Percentiles rank a stretch among this genome's conserved stretches.
Evolutionary conservation across 495 filamentous ascomycete species (phyloP).

Genomic region (Choiromyces venosus): DNA sequence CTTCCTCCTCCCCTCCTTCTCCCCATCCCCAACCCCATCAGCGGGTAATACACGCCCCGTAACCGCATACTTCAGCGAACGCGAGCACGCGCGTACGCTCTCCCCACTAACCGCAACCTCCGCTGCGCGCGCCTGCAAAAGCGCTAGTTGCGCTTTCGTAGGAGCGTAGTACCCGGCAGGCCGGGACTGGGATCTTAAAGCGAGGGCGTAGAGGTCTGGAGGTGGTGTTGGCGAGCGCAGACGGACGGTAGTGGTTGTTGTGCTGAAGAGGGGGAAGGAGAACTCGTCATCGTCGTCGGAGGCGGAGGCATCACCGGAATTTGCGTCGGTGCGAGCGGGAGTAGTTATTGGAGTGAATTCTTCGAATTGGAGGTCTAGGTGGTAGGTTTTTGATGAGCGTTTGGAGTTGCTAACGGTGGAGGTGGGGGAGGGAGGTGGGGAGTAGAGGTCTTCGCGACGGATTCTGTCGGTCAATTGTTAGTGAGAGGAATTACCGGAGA

Average conservation of each 20-base stretch:
- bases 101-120: slow-evolving; percentile 3
- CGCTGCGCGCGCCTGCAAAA: not conserved
- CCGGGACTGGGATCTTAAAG: slow-evolving; percentile 20
- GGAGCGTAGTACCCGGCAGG: slow-evolving; percentile 20
- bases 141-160: slow-evolving; percentile 11
- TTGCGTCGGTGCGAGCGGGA: not conserved
- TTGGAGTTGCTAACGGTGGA: not conserved
- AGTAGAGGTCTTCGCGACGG: slow-evolving; percentile 26
- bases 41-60: slow-evolving; percentile 5
- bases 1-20: not conserved
- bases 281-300: slow-evolving; percentile 12
- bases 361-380: slow-evolving; percentile 29
- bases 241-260: slow-evolving; percentile 8
- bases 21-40: slow-evolving; percentile 4
- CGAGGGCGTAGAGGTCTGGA: slow-evolving; percentile 27
- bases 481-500: not conserved
- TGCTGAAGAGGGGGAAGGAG: slow-evolving; percentile 30
- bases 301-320: not conserved
- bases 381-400: slow-evolving; percentile 5
- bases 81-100: not conserved
- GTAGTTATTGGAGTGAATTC: not conserved
- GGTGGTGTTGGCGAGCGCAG: slow-evolving; percentile 22
- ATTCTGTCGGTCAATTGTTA: slow-evolving; percentile 8
- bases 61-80: not conserved
- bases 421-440: not conserved